Evolutionary conservation across 768 basidiomycete genomes (phyloP).

Genomic region (Sporobolomyces phaffii): DNA sequence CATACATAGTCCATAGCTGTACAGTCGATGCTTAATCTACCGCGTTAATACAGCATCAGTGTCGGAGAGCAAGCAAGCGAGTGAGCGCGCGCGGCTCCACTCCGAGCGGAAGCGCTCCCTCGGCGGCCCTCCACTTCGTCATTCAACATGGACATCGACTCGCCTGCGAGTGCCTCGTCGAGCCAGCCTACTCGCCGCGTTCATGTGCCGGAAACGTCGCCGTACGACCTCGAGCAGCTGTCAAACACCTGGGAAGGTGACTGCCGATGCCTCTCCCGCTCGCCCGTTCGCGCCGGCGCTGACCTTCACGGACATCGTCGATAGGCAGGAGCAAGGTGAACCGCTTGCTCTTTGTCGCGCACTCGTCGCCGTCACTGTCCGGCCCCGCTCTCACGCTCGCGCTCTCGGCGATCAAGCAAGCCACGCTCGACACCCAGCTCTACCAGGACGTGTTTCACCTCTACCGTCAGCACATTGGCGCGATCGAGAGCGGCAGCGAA

Average conservation of each 20-base stretch:
- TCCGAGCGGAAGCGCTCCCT: neutral
- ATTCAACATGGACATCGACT: slow-evolving; percentile 24
- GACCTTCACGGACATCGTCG: neutral
- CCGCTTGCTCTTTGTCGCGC: slow-evolving; percentile 64
- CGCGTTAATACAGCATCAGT: too few relatives aligned
- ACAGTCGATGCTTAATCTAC: too few relatives aligned
- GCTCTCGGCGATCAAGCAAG: slow-evolving; percentile 56
- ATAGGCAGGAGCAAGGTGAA: slow-evolving; percentile 70
- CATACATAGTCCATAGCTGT: too few relatives aligned
- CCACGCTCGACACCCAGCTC: slow-evolving; percentile 59
- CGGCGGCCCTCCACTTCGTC: neutral
- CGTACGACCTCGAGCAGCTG: slow-evolving; percentile 79
- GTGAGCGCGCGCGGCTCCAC: neutral
- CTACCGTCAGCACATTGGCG: slow-evolving; percentile 49
- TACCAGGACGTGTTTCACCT: slow-evolving; percentile 42
- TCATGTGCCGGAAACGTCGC: slow-evolving; percentile 66
- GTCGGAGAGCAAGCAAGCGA: too few relatives aligned
- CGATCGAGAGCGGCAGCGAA: slow-evolving; percentile 36
- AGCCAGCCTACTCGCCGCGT: slow-evolving; percentile 16
- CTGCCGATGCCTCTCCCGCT: too few relatives aligned
- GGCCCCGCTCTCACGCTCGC: slow-evolving; percentile 66
- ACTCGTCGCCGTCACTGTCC: slow-evolving; percentile 62
- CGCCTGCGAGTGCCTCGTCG: neutral
- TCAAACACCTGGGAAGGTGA: slow-evolving; percentile 69
- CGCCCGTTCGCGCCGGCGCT: too few relatives aligned